Evolutionary conservation across 2,329 filamentous ascomycete species (phyloP), one percentile per base, ranked within the genome.

Genomic region (Diaporthe sp.): DNA sequence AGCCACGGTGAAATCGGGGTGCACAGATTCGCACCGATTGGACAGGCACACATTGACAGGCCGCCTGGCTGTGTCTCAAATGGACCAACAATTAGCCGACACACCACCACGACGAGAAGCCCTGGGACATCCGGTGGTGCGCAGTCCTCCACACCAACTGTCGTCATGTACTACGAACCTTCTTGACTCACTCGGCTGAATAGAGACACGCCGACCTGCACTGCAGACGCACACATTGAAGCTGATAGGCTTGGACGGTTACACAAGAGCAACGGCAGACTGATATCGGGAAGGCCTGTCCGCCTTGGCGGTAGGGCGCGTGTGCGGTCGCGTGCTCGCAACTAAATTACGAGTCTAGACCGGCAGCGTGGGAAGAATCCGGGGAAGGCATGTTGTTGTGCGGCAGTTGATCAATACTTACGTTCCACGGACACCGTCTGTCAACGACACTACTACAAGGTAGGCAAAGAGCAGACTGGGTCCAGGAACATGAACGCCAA

Each of bases 301-400:
- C 58, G 58, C 44, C 56, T 37, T 30, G 19, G 70, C 59, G 50
- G 59, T 53, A 8, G 13, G 15, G 51, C 51, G 22, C 25, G 50
- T 68, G 71, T 72, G 27, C 39, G 42, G 50, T 65, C 59, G 59
- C 59, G 59, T 65, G 42, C 59, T 32, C 42, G 59, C 17, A 13
- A 15, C 25, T n/a, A 17, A 13, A 30, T 17, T 39, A 37, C 25
- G 4, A 58, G 32, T 37, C 22, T 58, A 39, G 32, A 5, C 32
- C 19, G 55, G 39, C 22, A 58, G 32, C 22, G 37, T 50, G 42
- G 25, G 7, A 63, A 42, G 39, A 63, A 65, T 65, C 59, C 27
- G 59, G 59, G 59, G 59, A 65, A 66, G 61, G 51, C 19, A 25
- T 66, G 42, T 27, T 44, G 35, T n/a, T 42, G 25, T 12, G 12